Conservation (phyloP, 2,329 filamentous ascomycete genomes). For the Plectosphaerella plurivora region DNA sequence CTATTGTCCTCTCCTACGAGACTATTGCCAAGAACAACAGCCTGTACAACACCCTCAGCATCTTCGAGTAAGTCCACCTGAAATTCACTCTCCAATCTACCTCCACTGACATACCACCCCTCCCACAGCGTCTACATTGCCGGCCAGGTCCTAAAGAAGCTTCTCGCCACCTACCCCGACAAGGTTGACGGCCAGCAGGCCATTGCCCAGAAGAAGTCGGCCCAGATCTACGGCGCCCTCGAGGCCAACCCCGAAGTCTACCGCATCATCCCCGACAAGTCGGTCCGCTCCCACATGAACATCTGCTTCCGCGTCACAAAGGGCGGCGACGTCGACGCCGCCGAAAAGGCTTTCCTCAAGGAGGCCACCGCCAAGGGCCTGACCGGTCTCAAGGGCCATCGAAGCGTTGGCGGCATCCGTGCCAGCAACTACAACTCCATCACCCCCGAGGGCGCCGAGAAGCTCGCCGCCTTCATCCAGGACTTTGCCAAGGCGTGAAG, state of each 20-base stretch:
- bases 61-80: constrained; percentile 63
- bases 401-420: constrained; percentile 80
- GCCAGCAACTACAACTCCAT: constrained; percentile 90
- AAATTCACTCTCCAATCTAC: background rate
- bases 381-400: constrained; percentile 82
- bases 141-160: constrained; percentile 77
- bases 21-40: constrained; percentile 89
- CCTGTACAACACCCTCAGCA: constrained; percentile 91
- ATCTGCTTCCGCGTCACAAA: constrained; percentile 78
- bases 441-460: constrained; percentile 59
- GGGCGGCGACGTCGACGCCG: constrained; percentile 55
- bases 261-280: constrained; percentile 69
- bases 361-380: constrained; percentile 65
- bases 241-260: constrained; percentile 73
- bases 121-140: constrained; percentile 73
- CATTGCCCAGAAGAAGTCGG: constrained; percentile 69
- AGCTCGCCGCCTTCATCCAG: constrained; percentile 60
- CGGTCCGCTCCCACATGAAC: constrained; percentile 83
- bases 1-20: constrained; percentile 77
- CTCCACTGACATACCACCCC: background rate
- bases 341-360: constrained; percentile 77
- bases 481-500: constrained; percentile 40
- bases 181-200: constrained; percentile 75
- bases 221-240: constrained; percentile 70
- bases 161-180: constrained; percentile 60